These are phyloP conservation scores for Suhomyces yuchorum DNA, from an alignment of 1,139 yeast genomes.

Conservation along the genomic window DNA sequence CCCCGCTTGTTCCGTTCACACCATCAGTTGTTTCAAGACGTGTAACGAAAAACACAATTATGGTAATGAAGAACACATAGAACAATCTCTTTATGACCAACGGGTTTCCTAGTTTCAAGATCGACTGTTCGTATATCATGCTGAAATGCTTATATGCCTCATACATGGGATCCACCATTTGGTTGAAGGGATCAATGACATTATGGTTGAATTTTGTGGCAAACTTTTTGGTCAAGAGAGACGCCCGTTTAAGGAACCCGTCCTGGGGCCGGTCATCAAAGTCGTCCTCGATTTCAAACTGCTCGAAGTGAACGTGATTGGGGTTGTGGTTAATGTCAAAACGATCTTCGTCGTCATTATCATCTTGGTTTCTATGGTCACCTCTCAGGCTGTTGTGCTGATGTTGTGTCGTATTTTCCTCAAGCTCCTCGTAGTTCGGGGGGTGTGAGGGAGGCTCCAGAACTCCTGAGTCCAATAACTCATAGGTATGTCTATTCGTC, in stretches of 20 bases:
- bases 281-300: conserved; percentile 41
- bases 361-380: neutral
- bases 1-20: conserved; percentile 43
- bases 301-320: conserved; percentile 25
- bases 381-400: neutral
- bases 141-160: conserved; percentile 53
- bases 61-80: conserved; percentile 65
- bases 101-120: conserved; percentile 80
- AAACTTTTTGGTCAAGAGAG: conserved; percentile 33
- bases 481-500: conserved; percentile 6
- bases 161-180: conserved; percentile 68
- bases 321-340: conserved; percentile 12
- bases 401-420: conserved; percentile 6
- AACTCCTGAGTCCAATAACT: conserved; percentile 3
- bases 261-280: conserved; percentile 20
- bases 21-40: conserved; percentile 55
- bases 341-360: conserved; percentile 11
- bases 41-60: conserved; percentile 35
- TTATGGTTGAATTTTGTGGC: conserved; percentile 44
- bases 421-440: conserved; percentile 34
- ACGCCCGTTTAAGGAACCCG: conserved; percentile 33
- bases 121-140: conserved; percentile 53
- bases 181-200: conserved; percentile 55
- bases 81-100: conserved; percentile 75
- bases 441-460: conserved; percentile 27